Percentiles rank a stretch among this genome's conserved stretches.
Conservation (phyloP, 208 protist species). For the Leishmania lainsoni region DNA sequence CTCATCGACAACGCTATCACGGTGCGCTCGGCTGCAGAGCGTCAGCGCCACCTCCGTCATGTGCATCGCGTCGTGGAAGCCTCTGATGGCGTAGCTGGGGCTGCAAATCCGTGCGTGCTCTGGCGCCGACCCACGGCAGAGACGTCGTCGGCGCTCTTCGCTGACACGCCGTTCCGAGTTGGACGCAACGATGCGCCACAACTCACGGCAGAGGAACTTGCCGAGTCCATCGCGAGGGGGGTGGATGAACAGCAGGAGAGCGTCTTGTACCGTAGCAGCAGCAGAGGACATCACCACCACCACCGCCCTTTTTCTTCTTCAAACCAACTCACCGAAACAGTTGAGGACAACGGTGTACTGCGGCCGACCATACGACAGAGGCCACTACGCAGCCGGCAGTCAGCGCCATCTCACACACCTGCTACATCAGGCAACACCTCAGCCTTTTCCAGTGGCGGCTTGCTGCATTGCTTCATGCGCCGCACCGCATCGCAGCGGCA, state of each 20-base stretch:
- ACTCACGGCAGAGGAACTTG: slow-evolving; percentile 17
- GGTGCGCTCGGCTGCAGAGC: slow-evolving; percentile 22
- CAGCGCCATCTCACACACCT: background rate
- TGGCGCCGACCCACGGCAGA: background rate
- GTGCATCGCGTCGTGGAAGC: slow-evolving; percentile 16
- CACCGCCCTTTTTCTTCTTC: background rate
- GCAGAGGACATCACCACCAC: background rate
- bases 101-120: slow-evolving; percentile 24
- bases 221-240: background rate
- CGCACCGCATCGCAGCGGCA: slow-evolving; percentile 27
- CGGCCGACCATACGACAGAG: background rate
- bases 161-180: background rate
- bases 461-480: slow-evolving; percentile 30
- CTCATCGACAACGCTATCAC: slow-evolving; percentile 81
- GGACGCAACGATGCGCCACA: slow-evolving; percentile 20
- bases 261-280: background rate
- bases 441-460: background rate
- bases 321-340: background rate
- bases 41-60: slow-evolving; percentile 24
- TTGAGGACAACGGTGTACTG: background rate
- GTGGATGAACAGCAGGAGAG: background rate
- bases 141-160: slow-evolving; percentile 3
- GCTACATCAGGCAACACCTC: background rate
- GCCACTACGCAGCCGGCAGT: background rate
- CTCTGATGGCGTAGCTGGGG: slow-evolving; percentile 2